Conservation (phyloP, 2,329 filamentous ascomycete genomes). For the Aspergillus sp. region DNA sequence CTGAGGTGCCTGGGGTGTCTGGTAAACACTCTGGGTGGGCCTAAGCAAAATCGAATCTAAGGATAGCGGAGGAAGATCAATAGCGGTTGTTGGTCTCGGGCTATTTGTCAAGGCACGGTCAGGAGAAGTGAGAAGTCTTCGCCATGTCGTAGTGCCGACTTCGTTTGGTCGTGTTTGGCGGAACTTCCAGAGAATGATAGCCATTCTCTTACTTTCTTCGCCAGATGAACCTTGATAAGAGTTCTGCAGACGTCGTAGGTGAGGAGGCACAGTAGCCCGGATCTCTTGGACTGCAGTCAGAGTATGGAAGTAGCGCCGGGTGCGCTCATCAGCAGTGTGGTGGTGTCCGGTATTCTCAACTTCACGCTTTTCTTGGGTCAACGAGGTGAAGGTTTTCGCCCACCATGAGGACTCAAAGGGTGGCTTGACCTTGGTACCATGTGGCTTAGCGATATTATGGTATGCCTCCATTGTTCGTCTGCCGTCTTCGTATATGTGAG, state of each 20-base stretch:
- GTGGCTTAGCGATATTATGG: constrained; percentile 35
- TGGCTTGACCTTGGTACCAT: constrained; percentile 42
- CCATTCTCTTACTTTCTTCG: constrained; percentile 39
- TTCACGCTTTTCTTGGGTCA: constrained; percentile 41
- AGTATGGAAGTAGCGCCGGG: constrained; percentile 38
- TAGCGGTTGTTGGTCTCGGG: constrained; percentile 30
- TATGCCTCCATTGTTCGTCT: constrained; percentile 30
- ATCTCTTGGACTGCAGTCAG: constrained; percentile 49
- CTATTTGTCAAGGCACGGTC: constrained; percentile 39
- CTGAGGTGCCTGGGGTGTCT: constrained; percentile 20
- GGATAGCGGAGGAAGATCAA: constrained; percentile 38
- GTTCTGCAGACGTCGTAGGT: constrained; percentile 27
- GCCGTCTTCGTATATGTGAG: constrained; percentile 42
- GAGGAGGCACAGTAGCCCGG: constrained; percentile 30
- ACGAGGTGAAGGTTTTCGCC: constrained; percentile 42
- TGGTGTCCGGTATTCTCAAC: constrained; percentile 38
- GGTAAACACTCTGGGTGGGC: constrained; percentile 33
- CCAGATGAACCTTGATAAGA: constrained; percentile 24
- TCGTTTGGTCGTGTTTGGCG: constrained; percentile 41
- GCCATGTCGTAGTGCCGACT: constrained; percentile 47
- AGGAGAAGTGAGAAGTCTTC: constrained; percentile 39
- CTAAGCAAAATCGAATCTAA: constrained; percentile 36
- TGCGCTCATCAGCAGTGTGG: constrained; percentile 35
- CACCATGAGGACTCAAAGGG: constrained; percentile 48
- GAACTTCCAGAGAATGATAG: constrained; percentile 49